Conservation (phyloP, 768 basidiomycete genomes). For the Mycena maculata region DNA sequence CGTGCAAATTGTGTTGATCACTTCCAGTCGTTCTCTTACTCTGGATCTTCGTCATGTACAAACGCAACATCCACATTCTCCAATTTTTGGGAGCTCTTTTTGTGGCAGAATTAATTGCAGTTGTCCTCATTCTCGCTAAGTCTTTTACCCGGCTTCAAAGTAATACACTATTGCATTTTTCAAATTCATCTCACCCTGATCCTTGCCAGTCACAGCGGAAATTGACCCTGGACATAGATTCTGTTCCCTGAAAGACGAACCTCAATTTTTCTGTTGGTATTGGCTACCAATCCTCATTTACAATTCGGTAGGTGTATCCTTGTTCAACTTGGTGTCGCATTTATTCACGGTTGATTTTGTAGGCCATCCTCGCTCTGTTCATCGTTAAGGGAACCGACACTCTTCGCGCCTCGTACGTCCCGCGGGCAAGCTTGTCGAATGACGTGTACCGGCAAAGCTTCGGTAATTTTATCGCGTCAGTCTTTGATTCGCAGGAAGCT, state of each 20-base stretch:
- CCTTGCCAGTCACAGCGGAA: constrained; percentile 1
- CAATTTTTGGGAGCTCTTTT: constrained; percentile 32
- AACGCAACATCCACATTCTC: constrained; percentile 36
- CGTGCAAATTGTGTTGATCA: not conserved
- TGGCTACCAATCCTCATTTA: constrained; percentile 35
- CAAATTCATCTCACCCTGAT: not conserved
- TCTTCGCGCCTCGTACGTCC: constrained; percentile 2
- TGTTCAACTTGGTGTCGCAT: constrained; percentile 9
- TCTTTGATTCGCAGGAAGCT: constrained; percentile 13
- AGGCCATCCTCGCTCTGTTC: constrained; percentile 40
- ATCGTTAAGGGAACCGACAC: constrained; percentile 36
- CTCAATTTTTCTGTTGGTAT: constrained; percentile 25
- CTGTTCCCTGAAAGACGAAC: not conserved
- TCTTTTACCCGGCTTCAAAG: constrained; percentile 33
- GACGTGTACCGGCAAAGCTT: constrained; percentile 20
- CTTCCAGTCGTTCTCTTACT: constrained; percentile 42
- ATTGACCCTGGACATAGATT: constrained; percentile 23
- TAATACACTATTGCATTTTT: not conserved
- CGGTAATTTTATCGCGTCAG: constrained; percentile 20
- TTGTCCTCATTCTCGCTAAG: constrained; percentile 36
- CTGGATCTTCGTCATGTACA: constrained; percentile 46
- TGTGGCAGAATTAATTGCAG: constrained; percentile 29
- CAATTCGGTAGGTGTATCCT: constrained; percentile 24
- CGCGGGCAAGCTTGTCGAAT: not conserved
- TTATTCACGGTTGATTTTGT: constrained; percentile 33